Conservation (phyloP, 1,284 basidiomycete species). For the Sporisorium scitamineum region DNA sequence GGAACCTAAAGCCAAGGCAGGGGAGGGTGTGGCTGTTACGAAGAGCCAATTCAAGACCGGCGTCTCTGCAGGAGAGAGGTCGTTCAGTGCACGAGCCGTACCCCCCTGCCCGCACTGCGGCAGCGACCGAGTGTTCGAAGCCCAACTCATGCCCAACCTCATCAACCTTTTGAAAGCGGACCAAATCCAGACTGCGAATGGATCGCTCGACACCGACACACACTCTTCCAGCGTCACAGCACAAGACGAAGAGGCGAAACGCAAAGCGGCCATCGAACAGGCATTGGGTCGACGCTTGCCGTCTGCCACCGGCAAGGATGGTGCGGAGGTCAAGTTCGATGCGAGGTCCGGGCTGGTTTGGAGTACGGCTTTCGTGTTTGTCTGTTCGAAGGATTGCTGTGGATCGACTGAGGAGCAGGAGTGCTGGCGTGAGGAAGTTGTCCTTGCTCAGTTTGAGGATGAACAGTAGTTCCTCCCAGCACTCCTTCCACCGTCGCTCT, state of each 20-base stretch:
- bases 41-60: slow-evolving; percentile 26
- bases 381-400: slow-evolving; percentile 61
- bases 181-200: slow-evolving; percentile 35
- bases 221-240: background rate
- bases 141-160: slow-evolving; percentile 69
- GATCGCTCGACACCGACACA: slow-evolving; percentile 7
- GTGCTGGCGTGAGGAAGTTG: slow-evolving; percentile 57
- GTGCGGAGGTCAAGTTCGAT: slow-evolving; percentile 11
- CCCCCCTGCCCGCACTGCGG: slow-evolving; percentile 61
- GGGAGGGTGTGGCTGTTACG: slow-evolving; percentile 27
- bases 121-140: slow-evolving; percentile 59
- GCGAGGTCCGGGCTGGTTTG: slow-evolving; percentile 59
- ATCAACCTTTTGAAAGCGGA: slow-evolving; percentile 60
- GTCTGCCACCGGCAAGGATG: background rate
- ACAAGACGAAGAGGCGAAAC: slow-evolving; percentile 25
- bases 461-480: slow-evolving; percentile 23
- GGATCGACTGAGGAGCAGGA: slow-evolving; percentile 43
- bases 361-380: slow-evolving; percentile 65
- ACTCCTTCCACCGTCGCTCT: background rate
- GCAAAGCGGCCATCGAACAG: slow-evolving; percentile 56
- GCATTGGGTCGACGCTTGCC: slow-evolving; percentile 55
- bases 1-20: slow-evolving; percentile 8
- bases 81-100: slow-evolving; percentile 26
- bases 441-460: slow-evolving; percentile 59
- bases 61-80: background rate